phyloP scores from a whole-genome alignment of 495 filamentous ascomycete species.

The Entonaema liquescens region DNA sequence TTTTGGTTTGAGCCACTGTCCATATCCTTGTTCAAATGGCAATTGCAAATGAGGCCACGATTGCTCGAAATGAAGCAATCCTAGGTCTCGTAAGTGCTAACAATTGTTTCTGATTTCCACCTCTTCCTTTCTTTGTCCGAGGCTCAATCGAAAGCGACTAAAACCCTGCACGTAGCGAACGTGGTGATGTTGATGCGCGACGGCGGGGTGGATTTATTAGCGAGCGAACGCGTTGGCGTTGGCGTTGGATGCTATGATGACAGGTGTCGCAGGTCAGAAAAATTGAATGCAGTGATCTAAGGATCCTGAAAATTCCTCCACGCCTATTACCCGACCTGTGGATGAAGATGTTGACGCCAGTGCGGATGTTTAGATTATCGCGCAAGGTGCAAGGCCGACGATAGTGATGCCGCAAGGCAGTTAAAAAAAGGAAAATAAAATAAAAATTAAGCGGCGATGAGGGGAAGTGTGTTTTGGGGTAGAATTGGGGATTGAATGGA shows the following conservation, averaged over 20 bases:
- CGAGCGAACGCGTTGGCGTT: slow-evolving; percentile 20
- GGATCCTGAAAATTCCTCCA: slow-evolving; percentile 45
- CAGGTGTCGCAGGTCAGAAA: slow-evolving; percentile 26
- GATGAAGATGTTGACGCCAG: slow-evolving; percentile 43
- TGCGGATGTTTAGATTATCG: slow-evolving; percentile 36
- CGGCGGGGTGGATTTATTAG: slow-evolving; percentile 19
- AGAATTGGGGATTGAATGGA: slow-evolving; percentile 49
- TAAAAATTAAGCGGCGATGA: slow-evolving; percentile 38
- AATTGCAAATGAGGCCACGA: slow-evolving; percentile 42
- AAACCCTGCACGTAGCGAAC: slow-evolving; percentile 13
- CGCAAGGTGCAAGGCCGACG: slow-evolving; percentile 37
- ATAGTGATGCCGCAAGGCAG: slow-evolving; percentile 29
- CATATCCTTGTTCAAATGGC: slow-evolving; percentile 43
- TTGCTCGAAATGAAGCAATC: slow-evolving; percentile 40
- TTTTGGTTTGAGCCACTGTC: slow-evolving; percentile 46
- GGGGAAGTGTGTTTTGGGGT: slow-evolving; percentile 47
- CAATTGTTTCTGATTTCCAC: slow-evolving; percentile 27
- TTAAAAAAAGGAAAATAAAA: slow-evolving; percentile 21
- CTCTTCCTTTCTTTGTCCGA: slow-evolving; percentile 20
- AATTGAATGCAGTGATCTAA: slow-evolving; percentile 21
- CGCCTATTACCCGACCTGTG: slow-evolving; percentile 45
- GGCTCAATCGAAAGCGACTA: slow-evolving; percentile 22
- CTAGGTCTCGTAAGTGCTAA: slow-evolving; percentile 27
- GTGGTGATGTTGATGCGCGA: slow-evolving; percentile 22
- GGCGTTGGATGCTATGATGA: slow-evolving; percentile 2